Conservation (phyloP, 1,139 yeast species). For the Meyerozyma smithsonii region DNA sequence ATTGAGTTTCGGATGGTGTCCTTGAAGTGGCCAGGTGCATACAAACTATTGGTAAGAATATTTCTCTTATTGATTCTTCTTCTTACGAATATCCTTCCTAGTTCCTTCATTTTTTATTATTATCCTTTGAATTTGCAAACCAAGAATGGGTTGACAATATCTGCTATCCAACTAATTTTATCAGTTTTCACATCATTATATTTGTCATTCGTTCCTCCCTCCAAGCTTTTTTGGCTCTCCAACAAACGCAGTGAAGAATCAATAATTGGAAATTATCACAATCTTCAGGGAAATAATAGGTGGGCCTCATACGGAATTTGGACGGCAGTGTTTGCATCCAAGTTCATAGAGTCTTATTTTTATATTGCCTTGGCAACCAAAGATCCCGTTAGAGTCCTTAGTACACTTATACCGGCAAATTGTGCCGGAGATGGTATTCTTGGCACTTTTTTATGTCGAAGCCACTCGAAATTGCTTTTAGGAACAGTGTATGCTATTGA, state of each 20-base stretch:
- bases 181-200: slow-evolving; percentile 59
- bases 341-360: slow-evolving; percentile 48
- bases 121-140: slow-evolving; percentile 22
- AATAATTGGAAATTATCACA: slow-evolving; percentile 19
- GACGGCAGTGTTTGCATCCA: slow-evolving; percentile 41
- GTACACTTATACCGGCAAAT: slow-evolving; percentile 31
- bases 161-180: slow-evolving; percentile 44
- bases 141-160: slow-evolving; percentile 20
- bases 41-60: slow-evolving; percentile 34
- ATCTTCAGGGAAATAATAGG: slow-evolving; percentile 31
- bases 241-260: slow-evolving; percentile 8
- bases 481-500: slow-evolving; percentile 36
- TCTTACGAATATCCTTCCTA: neutral
- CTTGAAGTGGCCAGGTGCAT: slow-evolving; percentile 52
- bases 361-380: slow-evolving; percentile 35
- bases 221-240: slow-evolving; percentile 35
- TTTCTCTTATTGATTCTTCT: slow-evolving; percentile 32
- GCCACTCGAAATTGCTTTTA: slow-evolving; percentile 38
- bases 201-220: slow-evolving; percentile 46
- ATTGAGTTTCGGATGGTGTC: slow-evolving; percentile 50
- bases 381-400: slow-evolving; percentile 47
- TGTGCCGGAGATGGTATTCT: slow-evolving; percentile 45
- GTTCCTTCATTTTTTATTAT: neutral
- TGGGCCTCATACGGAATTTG: slow-evolving; percentile 45
- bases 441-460: slow-evolving; percentile 34